A percentile compares a stretch with the other conserved stretches of the same genome.
These are phyloP conservation scores for Leucocoprinus sp. DNA, from an alignment of 768 basidiomycete species.

Conservation along the genomic window DNA sequence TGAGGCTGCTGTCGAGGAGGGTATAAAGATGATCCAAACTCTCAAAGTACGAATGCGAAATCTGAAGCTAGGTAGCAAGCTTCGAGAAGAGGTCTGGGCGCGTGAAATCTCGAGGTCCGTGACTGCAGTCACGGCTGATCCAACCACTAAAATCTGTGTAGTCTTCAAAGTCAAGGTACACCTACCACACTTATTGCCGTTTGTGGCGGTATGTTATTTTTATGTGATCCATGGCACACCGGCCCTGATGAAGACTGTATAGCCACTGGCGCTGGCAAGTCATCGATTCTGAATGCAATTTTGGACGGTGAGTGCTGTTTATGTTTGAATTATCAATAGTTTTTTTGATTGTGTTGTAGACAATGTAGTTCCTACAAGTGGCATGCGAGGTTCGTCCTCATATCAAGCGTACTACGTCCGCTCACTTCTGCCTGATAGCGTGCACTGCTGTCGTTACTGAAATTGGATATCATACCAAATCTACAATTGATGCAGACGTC, in stretches of 20 bases:
- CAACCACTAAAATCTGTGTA: slow-evolving; percentile 15
- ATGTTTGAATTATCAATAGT: neutral
- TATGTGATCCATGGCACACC: neutral
- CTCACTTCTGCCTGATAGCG: slow-evolving; percentile 25
- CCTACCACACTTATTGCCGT: slow-evolving; percentile 59
- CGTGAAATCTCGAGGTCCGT: slow-evolving; percentile 43
- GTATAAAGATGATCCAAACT: slow-evolving; percentile 42
- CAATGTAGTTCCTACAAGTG: slow-evolving; percentile 58
- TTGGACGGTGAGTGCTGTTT: slow-evolving; percentile 37
- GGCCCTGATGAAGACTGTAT: neutral
- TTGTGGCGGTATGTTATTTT: slow-evolving; percentile 40
- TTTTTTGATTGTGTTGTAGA: slow-evolving; percentile 25
- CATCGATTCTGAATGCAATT: slow-evolving; percentile 52
- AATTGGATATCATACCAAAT: slow-evolving; percentile 45
- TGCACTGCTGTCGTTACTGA: slow-evolving; percentile 64
- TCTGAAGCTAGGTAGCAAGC: slow-evolving; percentile 43
- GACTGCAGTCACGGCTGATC: neutral
- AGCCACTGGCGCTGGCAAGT: slow-evolving; percentile 59
- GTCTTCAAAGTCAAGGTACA: slow-evolving; percentile 39
- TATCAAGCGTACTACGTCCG: neutral
- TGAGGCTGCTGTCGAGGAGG: slow-evolving; percentile 42
- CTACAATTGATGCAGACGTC: slow-evolving; percentile 50
- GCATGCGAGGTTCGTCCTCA: slow-evolving; percentile 44
- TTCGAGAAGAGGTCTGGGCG: slow-evolving; percentile 52
- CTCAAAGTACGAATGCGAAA: slow-evolving; percentile 34